These are phyloP conservation scores for Acer yangbiense DNA, from an alignment of 345 rosid genomes.

Conservation along the genomic window DNA sequence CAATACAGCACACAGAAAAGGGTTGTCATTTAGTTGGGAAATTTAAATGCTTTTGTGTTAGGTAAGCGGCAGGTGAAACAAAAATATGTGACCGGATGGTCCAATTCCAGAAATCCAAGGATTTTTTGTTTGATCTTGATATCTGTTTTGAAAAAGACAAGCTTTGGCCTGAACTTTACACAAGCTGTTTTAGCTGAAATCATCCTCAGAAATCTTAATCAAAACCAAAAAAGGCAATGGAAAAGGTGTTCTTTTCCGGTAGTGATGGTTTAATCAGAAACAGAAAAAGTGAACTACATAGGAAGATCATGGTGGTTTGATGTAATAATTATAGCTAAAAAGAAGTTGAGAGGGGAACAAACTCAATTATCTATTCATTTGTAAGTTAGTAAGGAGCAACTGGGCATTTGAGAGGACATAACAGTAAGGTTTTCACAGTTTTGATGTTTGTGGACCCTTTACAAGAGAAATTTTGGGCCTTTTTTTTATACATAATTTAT, in stretches of 20 bases:
- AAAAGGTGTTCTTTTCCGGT: too few relatives aligned
- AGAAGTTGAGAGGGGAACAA: neutral
- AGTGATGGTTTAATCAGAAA: neutral
- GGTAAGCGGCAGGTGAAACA: conserved; percentile 1
- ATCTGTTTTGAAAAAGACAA: neutral
- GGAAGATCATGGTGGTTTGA: neutral
- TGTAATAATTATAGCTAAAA: neutral
- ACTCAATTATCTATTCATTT: neutral
- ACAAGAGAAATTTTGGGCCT: neutral
- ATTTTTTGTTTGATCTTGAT: neutral
- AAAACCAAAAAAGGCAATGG: neutral
- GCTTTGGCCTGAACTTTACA: neutral
- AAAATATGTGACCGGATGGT: neutral
- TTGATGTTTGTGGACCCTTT: neutral
- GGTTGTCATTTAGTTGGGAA: neutral
- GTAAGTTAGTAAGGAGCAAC: neutral
- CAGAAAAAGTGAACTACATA: neutral
- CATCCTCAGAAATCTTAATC: neutral
- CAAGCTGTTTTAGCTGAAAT: neutral
- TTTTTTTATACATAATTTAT: neutral
- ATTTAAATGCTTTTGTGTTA: neutral
- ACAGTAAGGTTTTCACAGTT: neutral
- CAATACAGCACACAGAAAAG: neutral
- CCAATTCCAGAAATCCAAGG: neutral
- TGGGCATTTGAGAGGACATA: neutral